Evolutionary conservation across 164 flowering plant genomes (phyloP).

Genomic region (Amborella trichopoda): DNA sequence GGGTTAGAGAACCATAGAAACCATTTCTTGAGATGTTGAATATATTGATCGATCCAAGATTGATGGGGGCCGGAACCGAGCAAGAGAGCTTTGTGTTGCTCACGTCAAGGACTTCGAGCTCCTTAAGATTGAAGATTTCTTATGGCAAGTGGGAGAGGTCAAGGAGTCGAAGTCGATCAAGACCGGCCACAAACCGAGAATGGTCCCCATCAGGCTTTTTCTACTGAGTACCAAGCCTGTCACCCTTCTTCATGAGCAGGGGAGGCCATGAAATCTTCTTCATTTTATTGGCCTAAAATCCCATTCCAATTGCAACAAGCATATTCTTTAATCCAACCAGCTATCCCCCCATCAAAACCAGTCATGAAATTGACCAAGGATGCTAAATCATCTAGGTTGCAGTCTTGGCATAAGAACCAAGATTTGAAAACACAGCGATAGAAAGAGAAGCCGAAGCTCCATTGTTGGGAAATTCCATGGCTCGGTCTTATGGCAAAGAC

Average conservation of each 20-base stretch:
- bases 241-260: conserved; percentile 31
- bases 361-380: no score
- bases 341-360: no score
- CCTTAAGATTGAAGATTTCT: conserved; percentile 39
- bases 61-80: conserved; percentile 22
- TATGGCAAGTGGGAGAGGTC: conserved; percentile 54
- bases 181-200: conserved; percentile 35
- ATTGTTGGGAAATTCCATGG: no score
- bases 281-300: conserved; percentile 38
- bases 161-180: conserved; percentile 40
- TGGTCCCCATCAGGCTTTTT: conserved; percentile 40
- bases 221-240: conserved; percentile 25
- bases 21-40: conserved; percentile 58
- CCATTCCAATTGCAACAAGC: conserved; percentile 79
- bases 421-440: no score
- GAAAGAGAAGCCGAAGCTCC: no score
- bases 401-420: no score
- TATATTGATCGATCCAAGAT: conserved; percentile 25
- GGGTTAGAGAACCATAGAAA: conserved; percentile 31
- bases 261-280: conserved; percentile 5
- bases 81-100: conserved; percentile 53
- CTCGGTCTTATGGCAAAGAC: no score
- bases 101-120: conserved; percentile 56
- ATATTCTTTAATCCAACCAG: conserved; percentile 32
- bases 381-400: no score